Evolutionary conservation across 768 basidiomycete genomes (phyloP), one percentile per base, ranked within the genome.

Genomic region (Neoboletus subvelutipes): DNA sequence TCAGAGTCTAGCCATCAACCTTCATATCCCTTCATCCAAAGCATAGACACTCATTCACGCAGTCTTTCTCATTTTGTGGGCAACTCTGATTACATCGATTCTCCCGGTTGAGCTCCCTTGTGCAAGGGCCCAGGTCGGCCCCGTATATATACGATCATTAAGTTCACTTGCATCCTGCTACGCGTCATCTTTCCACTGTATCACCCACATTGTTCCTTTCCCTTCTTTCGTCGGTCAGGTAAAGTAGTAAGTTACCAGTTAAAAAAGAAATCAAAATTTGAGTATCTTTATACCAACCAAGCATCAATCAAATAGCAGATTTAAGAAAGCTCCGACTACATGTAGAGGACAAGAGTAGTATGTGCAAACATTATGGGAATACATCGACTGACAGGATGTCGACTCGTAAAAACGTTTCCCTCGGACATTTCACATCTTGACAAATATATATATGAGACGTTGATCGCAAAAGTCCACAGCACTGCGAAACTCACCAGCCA

Each of bases 21-120:
- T 92, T 58, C 88, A 94, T 67, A 92, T 94, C 59, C 91, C 90
- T 57, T 82, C 87, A 58, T 88, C 88, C 63, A 90, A 91, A 77
- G 75, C 83, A 67, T 88, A 81, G 79, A 54, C 57, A 53, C 37
- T 56, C 56, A 43, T 51, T 56, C 40, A 59, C 33, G 20, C 39
- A 45, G 43, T 36, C 42, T 45, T 42, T 58, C 39, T 55, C 55
- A 42, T 56, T 20, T 42, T 26, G 56, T 52, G 42, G 31, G 43
- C 57, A 45, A 51, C 46, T 49, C 49, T 22, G 49, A 46, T 43
- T 37, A 22, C 52, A 50, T 58, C 17, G 53, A 49, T 55, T 47
- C 45, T 26, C 36, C 41, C 37, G 53, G 40, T 51, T 56, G 46
- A 55, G 55, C 60, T 60, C 58, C 42, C 57, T 50, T 9, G 20